Evolutionary conservation across 2,329 filamentous ascomycete genomes (phyloP).

Genomic region (Nannizzia gypsea): DNA sequence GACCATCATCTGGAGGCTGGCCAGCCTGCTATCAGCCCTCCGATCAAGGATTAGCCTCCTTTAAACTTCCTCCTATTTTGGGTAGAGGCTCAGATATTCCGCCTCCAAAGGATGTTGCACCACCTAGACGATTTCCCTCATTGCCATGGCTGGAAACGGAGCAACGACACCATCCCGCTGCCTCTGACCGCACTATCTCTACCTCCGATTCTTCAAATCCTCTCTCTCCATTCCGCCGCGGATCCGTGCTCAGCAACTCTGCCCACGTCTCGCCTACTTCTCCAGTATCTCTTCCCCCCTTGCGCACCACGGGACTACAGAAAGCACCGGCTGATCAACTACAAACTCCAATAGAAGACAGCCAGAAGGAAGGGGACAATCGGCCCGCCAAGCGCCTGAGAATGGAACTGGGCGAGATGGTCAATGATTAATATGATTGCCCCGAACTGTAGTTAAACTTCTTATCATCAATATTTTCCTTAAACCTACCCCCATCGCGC

Average conservation of each 20-base stretch:
- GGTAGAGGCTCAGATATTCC: neutral
- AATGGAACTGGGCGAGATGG: constrained; percentile 16
- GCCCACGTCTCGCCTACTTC: neutral
- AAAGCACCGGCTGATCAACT: neutral
- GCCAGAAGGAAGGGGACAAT: constrained; percentile 1
- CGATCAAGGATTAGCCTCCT: neutral
- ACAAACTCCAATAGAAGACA: neutral
- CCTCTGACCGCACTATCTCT: neutral
- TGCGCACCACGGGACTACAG: neutral
- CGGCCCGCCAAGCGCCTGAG: constrained; percentile 12
- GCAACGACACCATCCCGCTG: neutral
- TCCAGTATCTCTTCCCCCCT: constrained; percentile 2
- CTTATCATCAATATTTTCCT: neutral
- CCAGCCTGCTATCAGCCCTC: neutral
- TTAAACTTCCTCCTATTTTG: constrained; percentile 5
- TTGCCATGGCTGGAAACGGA: constrained; percentile 4
- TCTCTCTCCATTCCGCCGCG: neutral
- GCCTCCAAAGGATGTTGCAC: neutral
- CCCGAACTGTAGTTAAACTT: neutral
- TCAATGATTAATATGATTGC: constrained; percentile 12
- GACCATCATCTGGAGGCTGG: neutral
- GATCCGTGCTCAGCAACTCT: neutral
- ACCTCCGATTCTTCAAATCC: constrained; percentile 2
- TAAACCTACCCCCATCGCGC: neutral
- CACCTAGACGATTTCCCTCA: neutral